phyloP scores from a whole-genome alignment of 176 grass and related monocot species.

The Hordeum marinum region DNA sequence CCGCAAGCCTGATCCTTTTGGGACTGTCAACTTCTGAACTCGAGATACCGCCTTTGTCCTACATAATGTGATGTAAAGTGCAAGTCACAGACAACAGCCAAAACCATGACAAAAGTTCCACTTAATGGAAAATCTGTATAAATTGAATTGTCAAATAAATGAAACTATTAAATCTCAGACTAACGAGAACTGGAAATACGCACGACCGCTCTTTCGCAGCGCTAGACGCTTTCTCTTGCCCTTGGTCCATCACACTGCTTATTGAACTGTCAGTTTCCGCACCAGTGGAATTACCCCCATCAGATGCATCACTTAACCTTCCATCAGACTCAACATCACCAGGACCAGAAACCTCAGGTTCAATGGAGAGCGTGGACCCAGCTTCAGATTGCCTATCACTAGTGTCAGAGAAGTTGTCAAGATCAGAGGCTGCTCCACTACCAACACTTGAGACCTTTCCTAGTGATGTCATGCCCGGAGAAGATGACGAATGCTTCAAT shows the following conservation, averaged over 20 bases:
- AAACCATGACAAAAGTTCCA: neutral
- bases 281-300: conserved; percentile 47
- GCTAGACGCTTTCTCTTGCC: conserved; percentile 46
- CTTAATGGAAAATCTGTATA: neutral
- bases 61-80: conserved; percentile 5
- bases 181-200: conserved; percentile 24
- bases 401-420: conserved; percentile 50
- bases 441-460: conserved; percentile 31
- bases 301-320: conserved; percentile 75
- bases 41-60: conserved; percentile 51
- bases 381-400: conserved; percentile 72
- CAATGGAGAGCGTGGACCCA: conserved; percentile 47
- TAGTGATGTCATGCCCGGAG: conserved; percentile 61
- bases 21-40: conserved; percentile 58
- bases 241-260: conserved; percentile 37
- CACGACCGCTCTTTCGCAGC: conserved; percentile 60
- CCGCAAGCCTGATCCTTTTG: conserved; percentile 48
- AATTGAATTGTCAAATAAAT: neutral
- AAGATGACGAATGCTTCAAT: conserved; percentile 80
- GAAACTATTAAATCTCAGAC: conserved; percentile 12
- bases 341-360: conserved; percentile 43
- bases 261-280: conserved; percentile 67
- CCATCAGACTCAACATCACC: conserved; percentile 68
- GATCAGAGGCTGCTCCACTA: conserved; percentile 48
- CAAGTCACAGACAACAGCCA: neutral